Evolutionary conservation across 176 grass and related monocot genomes (phyloP).

Genomic region (Oryza officinalis): DNA sequence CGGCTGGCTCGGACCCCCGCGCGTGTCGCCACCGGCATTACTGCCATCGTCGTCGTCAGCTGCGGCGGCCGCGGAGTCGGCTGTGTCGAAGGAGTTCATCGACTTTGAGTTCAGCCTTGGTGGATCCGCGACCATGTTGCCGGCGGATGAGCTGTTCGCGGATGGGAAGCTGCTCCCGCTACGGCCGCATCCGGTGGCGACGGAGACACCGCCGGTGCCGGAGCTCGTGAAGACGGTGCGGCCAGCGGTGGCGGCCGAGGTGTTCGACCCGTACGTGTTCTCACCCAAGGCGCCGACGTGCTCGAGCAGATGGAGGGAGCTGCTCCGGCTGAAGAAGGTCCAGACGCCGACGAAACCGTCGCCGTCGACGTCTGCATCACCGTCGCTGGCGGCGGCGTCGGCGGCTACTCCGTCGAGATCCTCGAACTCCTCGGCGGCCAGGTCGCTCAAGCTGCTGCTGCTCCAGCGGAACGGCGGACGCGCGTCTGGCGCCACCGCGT

Average conservation of each 20-base stretch:
- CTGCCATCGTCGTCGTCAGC: background rate
- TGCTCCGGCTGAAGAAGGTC: conserved; percentile 63
- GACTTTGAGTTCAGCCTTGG: conserved; percentile 90
- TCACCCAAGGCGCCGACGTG: conserved; percentile 90
- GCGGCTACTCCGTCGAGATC: conserved; percentile 21
- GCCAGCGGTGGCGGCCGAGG: background rate
- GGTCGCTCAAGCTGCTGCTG: conserved; percentile 68
- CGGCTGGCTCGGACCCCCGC: conserved; percentile 63
- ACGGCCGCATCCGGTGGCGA: background rate
- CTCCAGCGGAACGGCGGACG: conserved; percentile 61
- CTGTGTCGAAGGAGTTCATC: conserved; percentile 62
- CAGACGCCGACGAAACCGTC: conserved; percentile 51
- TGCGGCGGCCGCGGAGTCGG: background rate
- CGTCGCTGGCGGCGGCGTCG: background rate
- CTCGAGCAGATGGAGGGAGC: conserved; percentile 76
- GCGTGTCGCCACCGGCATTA: conserved; percentile 33
- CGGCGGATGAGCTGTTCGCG: conserved; percentile 85
- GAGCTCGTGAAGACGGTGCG: conserved; percentile 44
- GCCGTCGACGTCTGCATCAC: conserved; percentile 6
- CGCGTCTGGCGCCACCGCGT: background rate
- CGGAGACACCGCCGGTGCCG: background rate
- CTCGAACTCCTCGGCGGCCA: conserved; percentile 36
- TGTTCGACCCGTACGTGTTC: conserved; percentile 73
- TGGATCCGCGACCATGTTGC: conserved; percentile 64
- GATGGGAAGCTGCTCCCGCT: conserved; percentile 91